Base-by-base conservation (phyloP, 2,329 filamentous ascomycete species). In the Exutisphaerella laricina region DNA sequence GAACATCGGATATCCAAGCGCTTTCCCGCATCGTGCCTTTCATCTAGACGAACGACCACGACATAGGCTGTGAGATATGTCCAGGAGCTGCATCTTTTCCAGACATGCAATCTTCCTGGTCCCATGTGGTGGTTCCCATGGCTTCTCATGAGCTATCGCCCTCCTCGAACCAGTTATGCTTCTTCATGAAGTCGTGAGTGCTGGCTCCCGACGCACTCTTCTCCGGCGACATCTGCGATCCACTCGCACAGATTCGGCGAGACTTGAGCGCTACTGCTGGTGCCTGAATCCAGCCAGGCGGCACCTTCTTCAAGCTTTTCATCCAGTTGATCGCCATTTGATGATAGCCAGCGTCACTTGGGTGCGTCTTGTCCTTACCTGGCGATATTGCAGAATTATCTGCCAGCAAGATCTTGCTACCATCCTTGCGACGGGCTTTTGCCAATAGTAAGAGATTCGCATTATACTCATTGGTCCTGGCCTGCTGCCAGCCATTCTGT, bases 251-350 rank as follows among this genome's bases (percentile, higher is more conserved):
- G 25, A 7, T 26, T n/a, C 5, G 35, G n/a, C n/a, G 16, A 20
- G 14, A 16, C n/a, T 26, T 17, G 6, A 38, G n/a, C 4, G 35
- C 22, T 12, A 23, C 5, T 9, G 25, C 21, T 17, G 35, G 35
- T 26, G 25, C 35, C 10, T 6, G 6, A 9, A 38, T 23, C 35
- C 35, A 38, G 35, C 35, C 35, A 10, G 20, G 10, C 17, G 35
- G 35, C 7, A 38, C 28, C 3, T 3, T 14, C 4, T 38, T 16
- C n/a, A 38, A 25, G 3, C 21, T 14, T 8, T 6, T n/a, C 35
- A 38, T 29, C 35, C 35, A 38, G 22, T 38, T 38, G n/a, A 10
- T n/a, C 2, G 35, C 35, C 35, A 38, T 38, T 8, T 18, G 35
- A 5, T 29, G 17, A 23, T 38, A 38, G 13, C 35, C 35, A 16